A percentile compares a stretch with the other conserved stretches of the same genome.
phyloP scores from a whole-genome alignment of 2,329 filamentous ascomycete species.

The Orbilia ellipsospora region DNA sequence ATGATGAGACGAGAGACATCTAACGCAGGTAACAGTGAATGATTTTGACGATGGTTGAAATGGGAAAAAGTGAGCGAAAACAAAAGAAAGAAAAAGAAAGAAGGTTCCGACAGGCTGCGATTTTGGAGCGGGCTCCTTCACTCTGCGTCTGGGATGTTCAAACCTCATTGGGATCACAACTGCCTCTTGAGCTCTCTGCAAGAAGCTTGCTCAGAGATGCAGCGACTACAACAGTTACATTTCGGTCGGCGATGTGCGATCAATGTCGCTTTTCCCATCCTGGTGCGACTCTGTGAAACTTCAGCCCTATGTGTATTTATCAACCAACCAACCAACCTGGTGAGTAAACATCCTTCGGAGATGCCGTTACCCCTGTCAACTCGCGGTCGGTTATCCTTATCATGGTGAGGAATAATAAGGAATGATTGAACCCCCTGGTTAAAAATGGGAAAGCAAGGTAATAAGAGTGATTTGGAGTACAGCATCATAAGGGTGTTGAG shows the following conservation, averaged over 20 bases:
- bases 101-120: conserved; percentile 4
- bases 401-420: not conserved
- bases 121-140: not conserved
- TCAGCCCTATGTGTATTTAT: conserved; percentile 4
- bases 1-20: too few relatives aligned
- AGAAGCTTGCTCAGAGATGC: not conserved
- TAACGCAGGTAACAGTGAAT: too few relatives aligned
- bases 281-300: not conserved
- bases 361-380: conserved; percentile 1
- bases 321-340: too few relatives aligned
- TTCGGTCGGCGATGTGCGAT: not conserved
- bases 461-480: too few relatives aligned
- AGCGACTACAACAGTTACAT: not conserved
- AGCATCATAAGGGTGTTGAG: too few relatives aligned
- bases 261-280: not conserved
- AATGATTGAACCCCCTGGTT: not conserved
- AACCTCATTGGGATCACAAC: conserved; percentile 4
- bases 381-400: not conserved
- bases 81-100: not conserved
- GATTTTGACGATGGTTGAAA: too few relatives aligned
- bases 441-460: too few relatives aligned
- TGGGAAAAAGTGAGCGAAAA: too few relatives aligned
- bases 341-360: not conserved
- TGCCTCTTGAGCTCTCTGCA: conserved; percentile 14
- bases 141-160: not conserved